Conservation (phyloP, 768 basidiomycete genomes). For the Leucosporidium yakuticum region DNA sequence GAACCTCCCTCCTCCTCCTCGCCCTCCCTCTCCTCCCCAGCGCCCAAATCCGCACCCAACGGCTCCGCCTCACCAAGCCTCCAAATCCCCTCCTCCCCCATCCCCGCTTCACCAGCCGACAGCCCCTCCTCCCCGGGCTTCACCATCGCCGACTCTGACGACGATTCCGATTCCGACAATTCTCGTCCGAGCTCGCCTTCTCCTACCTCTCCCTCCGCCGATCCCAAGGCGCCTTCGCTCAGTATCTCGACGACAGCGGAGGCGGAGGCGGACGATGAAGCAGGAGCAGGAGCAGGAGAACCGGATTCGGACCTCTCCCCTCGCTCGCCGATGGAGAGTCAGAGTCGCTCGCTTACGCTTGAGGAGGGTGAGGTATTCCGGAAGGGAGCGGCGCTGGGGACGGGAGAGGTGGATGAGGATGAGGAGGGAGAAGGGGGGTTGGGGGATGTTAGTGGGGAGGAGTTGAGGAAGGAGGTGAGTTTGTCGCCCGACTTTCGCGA, state of each 20-base stretch:
- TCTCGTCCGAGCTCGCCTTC: background rate
- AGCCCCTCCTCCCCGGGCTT: conserved; percentile 39
- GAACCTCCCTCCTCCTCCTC: conserved; percentile 36
- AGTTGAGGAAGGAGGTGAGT: conserved; percentile 56
- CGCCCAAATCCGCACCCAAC: background rate
- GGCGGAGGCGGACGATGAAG: background rate
- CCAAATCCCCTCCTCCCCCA: too few relatives aligned
- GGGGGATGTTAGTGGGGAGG: conserved; percentile 61
- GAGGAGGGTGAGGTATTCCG: conserved; percentile 97
- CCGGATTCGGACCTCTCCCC: background rate
- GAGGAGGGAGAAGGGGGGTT: conserved; percentile 57
- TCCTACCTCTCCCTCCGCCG: too few relatives aligned
- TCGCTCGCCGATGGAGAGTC: conserved; percentile 32
- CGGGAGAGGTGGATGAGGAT: conserved; percentile 61
- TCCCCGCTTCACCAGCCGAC: too few relatives aligned
- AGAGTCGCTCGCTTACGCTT: conserved; percentile 22
- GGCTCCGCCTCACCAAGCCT: too few relatives aligned
- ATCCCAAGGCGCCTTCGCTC: background rate
- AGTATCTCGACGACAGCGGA: background rate
- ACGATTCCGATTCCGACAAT: conserved; percentile 13
- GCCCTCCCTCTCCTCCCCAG: background rate
- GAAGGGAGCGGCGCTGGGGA: conserved; percentile 67
- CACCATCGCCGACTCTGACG: conserved; percentile 47
- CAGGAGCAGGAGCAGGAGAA: background rate
- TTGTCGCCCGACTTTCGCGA: background rate